Evolutionary conservation across 1,139 yeast genomes (phyloP), one percentile per base, ranked within the genome.

Genomic region (Blastobotrys aristatus): DNA sequence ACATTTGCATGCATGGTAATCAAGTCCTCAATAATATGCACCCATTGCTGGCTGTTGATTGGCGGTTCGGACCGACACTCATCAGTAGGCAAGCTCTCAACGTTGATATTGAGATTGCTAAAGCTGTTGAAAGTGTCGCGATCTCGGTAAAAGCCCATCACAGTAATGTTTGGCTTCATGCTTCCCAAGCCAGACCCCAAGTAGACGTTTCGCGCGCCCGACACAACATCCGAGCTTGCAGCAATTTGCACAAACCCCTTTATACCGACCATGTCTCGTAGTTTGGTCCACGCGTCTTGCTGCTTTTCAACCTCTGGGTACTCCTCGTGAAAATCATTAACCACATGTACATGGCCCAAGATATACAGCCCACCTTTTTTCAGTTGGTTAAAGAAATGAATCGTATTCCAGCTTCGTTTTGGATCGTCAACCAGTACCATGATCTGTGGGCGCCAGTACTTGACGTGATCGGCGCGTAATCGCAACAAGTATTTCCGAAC

Each of bases 371-470:
- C 97, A 37, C 97, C 97, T 63, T 92, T 92, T 61, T 92, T 92
- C 67, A 92, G 70, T 63, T 89, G 90, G 61, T 92, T 92, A 67
- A 98, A 92, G 60, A 92, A 92, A 14, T 84, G 82, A 53, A 92
- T 90, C 57, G 92, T 71, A 54, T 85, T 86, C 96, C 97, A 89
- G 33, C 90, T 78, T 0, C 95, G 79, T 51, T 96, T 70, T 0
- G 98, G 97, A 57, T 88, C 86, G 60, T 92, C 97, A 41, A 90
- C 92, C 31, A 92, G 70, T 29, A 92, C 67, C 50, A 92, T 70
- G 32, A 92, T 84, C 64, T 92, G 98, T 0, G 98, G 98, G 56
- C 98, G 75, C 98, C 98, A 92, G 62, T 88, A 90, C 66, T 92
- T 92, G 44, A 92, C 96, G 63, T 92, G 94, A 59, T 92, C 96